Evolutionary conservation across 1,139 yeast genomes (phyloP), one percentile per base, ranked within the genome.

Genomic region (Diutina neorugosa): DNA sequence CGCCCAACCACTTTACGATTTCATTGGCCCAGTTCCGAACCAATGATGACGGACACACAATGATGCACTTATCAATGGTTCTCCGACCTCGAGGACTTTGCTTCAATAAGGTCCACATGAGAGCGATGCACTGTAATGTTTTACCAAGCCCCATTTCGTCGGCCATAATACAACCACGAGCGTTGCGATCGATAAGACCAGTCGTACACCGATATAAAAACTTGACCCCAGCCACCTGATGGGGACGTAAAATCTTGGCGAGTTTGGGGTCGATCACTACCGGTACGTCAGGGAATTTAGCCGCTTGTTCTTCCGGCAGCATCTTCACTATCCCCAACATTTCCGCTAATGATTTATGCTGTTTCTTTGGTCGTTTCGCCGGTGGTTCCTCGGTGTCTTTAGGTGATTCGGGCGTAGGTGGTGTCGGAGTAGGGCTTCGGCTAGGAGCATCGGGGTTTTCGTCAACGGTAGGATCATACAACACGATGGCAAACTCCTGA

Each of bases 121-220:
- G 73, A 0, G 98, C 77, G 51, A 93, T 77, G 65, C 98, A 94
- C 66, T 93, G 99, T 48, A 93, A 73, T 0, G 99, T 93, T 65
- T 93, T 93, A 25, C 98, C 98, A 50, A 93, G 74, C 2, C 98
- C 98, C 98, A 93, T 93, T 69, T 90, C 99, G 70, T 93, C 99
- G 0, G 99, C 99, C 98, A 93, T 93, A 54, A 93, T 94, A 65
- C 98, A 93, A 1, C 99, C 99, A 63, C 85, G 82, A 0, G 98
- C 98, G 47, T 83, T 76, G 1, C 90, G 81, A 62, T 90, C 96
- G 27, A 89, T 77, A 49, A 91, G 69, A 0, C 99, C 98, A 0
- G 97, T 79, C 0, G 96, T 89, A 66, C 98, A 91, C 55, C 93
- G 71, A 63, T 90, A 93, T 55, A 93, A 70, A 64, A 93, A 93